A percentile compares a stretch with the other conserved stretches of the same genome.
Evolutionary conservation across 768 basidiomycete genomes (phyloP).

Genomic region (Zangia roseola): DNA sequence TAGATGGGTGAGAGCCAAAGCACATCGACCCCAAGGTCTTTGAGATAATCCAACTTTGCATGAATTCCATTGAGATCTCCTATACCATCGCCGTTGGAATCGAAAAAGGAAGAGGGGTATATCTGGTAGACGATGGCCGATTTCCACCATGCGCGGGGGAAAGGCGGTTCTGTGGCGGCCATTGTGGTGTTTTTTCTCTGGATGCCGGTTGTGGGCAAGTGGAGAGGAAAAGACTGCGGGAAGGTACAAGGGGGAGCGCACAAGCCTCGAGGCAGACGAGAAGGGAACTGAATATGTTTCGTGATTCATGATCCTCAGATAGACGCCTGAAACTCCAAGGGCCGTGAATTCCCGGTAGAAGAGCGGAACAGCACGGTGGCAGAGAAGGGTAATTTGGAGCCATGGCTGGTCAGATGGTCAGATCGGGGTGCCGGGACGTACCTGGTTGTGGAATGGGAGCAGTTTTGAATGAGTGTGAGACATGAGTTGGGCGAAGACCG

Average conservation of each 20-base stretch:
- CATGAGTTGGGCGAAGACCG: conserved; percentile 9
- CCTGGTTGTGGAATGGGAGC: not conserved
- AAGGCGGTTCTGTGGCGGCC: conserved; percentile 17
- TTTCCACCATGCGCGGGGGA: conserved; percentile 53
- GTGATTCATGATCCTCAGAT: conserved; percentile 14
- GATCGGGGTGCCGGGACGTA: conserved; percentile 5
- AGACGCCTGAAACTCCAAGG: conserved; percentile 5
- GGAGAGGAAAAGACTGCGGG: conserved; percentile 11
- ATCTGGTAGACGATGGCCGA: conserved; percentile 62
- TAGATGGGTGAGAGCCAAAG: conserved; percentile 67
- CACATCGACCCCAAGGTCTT: conserved; percentile 63
- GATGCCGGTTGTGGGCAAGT: not conserved
- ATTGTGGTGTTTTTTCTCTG: conserved; percentile 4
- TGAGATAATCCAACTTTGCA: conserved; percentile 65
- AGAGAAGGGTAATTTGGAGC: not conserved
- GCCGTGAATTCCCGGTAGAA: not conserved
- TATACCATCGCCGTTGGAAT: conserved; percentile 68
- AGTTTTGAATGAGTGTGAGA: not conserved
- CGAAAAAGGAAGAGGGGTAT: conserved; percentile 68
- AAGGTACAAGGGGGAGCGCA: conserved; percentile 11
- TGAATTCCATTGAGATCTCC: conserved; percentile 70
- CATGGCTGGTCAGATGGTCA: not conserved
- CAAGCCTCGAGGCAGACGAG: conserved; percentile 19
- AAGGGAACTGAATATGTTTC: conserved; percentile 7
- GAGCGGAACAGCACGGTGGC: too few relatives aligned